phyloP scores from a whole-genome alignment of 169 alveolate species.

The Plasmodium berghei region DNA sequence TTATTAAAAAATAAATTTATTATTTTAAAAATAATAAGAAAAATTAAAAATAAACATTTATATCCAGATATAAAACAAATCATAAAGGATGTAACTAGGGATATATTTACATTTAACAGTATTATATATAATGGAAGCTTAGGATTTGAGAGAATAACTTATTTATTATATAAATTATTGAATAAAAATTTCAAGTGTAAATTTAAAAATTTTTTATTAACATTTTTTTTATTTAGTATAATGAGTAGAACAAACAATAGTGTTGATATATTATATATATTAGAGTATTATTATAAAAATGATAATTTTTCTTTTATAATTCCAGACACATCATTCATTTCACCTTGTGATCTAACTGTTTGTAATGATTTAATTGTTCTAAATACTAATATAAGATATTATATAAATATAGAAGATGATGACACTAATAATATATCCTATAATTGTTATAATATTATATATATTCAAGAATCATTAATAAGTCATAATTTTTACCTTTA shows the following conservation, averaged over 20 bases:
- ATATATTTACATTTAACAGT: slow-evolving; percentile 63
- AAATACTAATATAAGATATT: slow-evolving; percentile 27
- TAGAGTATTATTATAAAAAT: slow-evolving; percentile 59
- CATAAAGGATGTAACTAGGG: slow-evolving; percentile 67
- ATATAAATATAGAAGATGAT: slow-evolving; percentile 26
- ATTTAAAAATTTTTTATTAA: slow-evolving; percentile 9
- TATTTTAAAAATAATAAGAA: slow-evolving; percentile 51
- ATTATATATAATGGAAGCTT: slow-evolving; percentile 55
- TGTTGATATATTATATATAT: slow-evolving; percentile 66
- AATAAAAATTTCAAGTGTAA: slow-evolving; percentile 23
- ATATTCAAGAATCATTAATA: slow-evolving; percentile 32
- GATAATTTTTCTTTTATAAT: slow-evolving; percentile 30
- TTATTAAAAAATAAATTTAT: slow-evolving; percentile 66
- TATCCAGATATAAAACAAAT: slow-evolving; percentile 68
- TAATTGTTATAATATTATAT: slow-evolving; percentile 49
- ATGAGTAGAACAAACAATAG: slow-evolving; percentile 74
- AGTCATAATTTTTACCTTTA: slow-evolving; percentile 52
- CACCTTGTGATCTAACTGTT: slow-evolving; percentile 63
- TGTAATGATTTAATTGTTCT: slow-evolving; percentile 40
- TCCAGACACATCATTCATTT: slow-evolving; percentile 39
- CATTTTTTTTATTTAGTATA: slow-evolving; percentile 46
- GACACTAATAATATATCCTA: slow-evolving; percentile 6
- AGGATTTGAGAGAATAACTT: slow-evolving; percentile 39
- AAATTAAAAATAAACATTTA: slow-evolving; percentile 28
- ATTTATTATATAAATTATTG: slow-evolving; percentile 22